Evolutionary conservation across 495 filamentous ascomycete species (phyloP), one percentile per base, ranked within the genome.

Genomic region (Podospora bellae-mahoneyi): DNA sequence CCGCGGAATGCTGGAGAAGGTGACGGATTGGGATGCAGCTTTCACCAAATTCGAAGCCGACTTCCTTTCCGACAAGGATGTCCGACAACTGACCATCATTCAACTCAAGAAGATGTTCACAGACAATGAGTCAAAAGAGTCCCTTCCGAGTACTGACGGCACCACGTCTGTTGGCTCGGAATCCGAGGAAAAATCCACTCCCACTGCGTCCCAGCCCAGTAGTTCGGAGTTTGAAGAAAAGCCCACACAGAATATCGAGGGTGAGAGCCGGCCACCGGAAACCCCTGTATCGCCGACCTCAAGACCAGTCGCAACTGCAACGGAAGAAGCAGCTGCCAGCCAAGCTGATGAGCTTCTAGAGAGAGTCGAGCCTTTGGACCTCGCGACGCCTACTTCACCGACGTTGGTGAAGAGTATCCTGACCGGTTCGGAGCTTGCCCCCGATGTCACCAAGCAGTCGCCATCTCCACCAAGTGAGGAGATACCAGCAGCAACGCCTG

Each of bases 1-100:
- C 56, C 86, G 94, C 74, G 89, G 89, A 28, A 91, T 96, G 81
- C 90, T 97, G 70, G 94, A 97, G 75, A 96, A 92, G 71, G 93
- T 94, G 9, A 88, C 92, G 7, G 92, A 93, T 71, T 99, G 96
- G 96, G 96, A 99, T 72, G 87, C 86, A 26, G 86, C 85, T 3
- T 99, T 99, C 77, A 86, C 87, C 44, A 89, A 92, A 39, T 97
- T 99, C 67, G 96, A 99, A 73, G 87, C 87, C 62, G 91, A 94
- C 69, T 99, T 95, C 78, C 93, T 99, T 74, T 97, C 94, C 0
- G 96, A 99, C 73, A 98, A 97, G 72, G 96, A 99, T 79, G 97
- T 99, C 68, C 87, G 93, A 67, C 87, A 94, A 69, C 81, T 99
- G 62, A 94, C 96, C 56, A 90, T 93, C 27, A 84, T 97, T 44